Conservation (phyloP, 108 stramenopile genomes). For the Cyclotella sp. region DNA sequence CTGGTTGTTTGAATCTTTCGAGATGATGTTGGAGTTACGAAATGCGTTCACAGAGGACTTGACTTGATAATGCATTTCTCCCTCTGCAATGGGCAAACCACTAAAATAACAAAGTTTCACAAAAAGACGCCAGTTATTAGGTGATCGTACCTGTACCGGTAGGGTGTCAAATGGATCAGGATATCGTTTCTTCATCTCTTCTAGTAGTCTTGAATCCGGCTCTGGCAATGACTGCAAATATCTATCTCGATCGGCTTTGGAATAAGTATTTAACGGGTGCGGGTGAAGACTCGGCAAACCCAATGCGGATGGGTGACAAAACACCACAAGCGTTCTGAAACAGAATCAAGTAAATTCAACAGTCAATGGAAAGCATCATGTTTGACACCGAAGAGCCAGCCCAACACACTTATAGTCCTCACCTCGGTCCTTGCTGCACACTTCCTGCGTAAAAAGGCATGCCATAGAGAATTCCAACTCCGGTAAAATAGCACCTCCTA, state of each 20-base stretch:
- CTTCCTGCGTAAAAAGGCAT: slow-evolving; percentile 85
- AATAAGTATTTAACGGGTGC: slow-evolving; percentile 10
- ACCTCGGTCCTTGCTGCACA: slow-evolving; percentile 76
- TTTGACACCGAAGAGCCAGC: no score
- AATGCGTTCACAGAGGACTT: slow-evolving; percentile 50
- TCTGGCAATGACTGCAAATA: slow-evolving; percentile 56
- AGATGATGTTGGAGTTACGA: not conserved
- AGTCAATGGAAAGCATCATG: not conserved
- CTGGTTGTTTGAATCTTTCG: not conserved
- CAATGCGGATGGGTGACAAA: slow-evolving; percentile 82
- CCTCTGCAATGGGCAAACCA: slow-evolving; percentile 89
- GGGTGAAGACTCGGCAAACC: slow-evolving; percentile 55
- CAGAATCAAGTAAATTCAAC: not conserved
- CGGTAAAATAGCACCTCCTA: slow-evolving; percentile 87
- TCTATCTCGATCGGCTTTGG: slow-evolving; percentile 27
- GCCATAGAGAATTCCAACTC: slow-evolving; percentile 67
- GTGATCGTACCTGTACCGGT: slow-evolving; percentile 75
- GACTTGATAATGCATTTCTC: slow-evolving; percentile 88
- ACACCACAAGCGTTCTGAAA: slow-evolving; percentile 79
- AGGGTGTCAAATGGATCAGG: slow-evolving; percentile 75
- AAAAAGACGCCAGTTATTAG: slow-evolving; percentile 72
- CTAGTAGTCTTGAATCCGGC: slow-evolving; percentile 57
- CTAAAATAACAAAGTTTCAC: slow-evolving; percentile 90
- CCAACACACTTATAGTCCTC: not conserved
- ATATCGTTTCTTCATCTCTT: slow-evolving; percentile 67